phyloP scores from a whole-genome alignment of 1,139 yeast species.

The Blastobotrys capitulatus region DNA sequence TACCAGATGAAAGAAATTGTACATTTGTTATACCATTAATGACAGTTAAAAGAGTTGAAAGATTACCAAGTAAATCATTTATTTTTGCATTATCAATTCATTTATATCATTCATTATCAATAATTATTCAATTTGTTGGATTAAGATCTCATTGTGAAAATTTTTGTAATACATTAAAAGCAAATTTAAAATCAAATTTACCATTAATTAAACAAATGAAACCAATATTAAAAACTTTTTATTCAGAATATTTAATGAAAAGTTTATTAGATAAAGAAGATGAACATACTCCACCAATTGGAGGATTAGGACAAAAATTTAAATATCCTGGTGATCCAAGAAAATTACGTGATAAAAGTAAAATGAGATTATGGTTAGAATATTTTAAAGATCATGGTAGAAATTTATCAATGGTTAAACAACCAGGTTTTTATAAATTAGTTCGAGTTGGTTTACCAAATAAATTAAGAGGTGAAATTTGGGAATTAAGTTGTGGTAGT shows the following conservation, averaged over 20 bases:
- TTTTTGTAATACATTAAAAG: conserved; percentile 65
- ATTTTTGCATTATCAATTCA: conserved; percentile 74
- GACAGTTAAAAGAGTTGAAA: conserved; percentile 77
- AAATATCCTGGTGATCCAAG: conserved; percentile 88
- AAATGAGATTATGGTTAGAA: conserved; percentile 91
- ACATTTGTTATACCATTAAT: conserved; percentile 68
- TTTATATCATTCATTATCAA: conserved; percentile 59
- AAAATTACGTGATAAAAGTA: conserved; percentile 72
- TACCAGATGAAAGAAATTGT: conserved; percentile 63
- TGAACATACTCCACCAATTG: conserved; percentile 48
- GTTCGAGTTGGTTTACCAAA: conserved; percentile 91
- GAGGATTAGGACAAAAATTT: conserved; percentile 78
- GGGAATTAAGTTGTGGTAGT: conserved; percentile 92
- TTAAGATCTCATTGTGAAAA: conserved; percentile 72
- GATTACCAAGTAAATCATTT: conserved; percentile 69
- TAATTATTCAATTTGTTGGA: conserved; percentile 73
- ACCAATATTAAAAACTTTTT: conserved; percentile 65
- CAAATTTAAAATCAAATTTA: conserved; percentile 57
- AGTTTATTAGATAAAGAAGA: conserved; percentile 13
- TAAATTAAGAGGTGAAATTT: conserved; percentile 85
- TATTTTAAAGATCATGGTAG: conserved; percentile 79
- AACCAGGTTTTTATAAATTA: conserved; percentile 73
- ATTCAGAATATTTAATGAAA: conserved; percentile 75
- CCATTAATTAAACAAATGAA: conserved; percentile 56
- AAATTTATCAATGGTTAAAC: conserved; percentile 67